Evolutionary conservation across 2,329 filamentous ascomycete genomes (phyloP).

Genomic region (Thermoascus crustaceus): DNA sequence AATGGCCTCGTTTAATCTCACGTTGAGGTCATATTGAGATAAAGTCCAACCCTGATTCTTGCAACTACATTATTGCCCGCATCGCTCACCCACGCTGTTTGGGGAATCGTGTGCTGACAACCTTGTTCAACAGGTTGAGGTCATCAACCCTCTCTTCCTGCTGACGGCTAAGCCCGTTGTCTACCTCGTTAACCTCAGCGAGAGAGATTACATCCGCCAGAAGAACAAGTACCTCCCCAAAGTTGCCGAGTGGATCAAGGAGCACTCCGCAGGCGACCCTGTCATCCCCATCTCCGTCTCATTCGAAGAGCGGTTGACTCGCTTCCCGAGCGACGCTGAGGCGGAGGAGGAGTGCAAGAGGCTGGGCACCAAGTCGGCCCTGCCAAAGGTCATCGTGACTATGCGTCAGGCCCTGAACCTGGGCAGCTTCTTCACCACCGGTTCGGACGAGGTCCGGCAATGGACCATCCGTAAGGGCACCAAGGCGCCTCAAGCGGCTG

Average conservation of each 20-base stretch:
- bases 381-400: slow-evolving; percentile 83
- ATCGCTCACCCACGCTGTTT: slow-evolving; percentile 11
- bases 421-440: slow-evolving; percentile 94
- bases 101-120: slow-evolving; percentile 10
- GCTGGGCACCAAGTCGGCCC: slow-evolving; percentile 73
- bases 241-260: slow-evolving; percentile 92
- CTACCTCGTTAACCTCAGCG: slow-evolving; percentile 92
- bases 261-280: slow-evolving; percentile 76
- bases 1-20: slow-evolving; percentile 66
- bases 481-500: slow-evolving; percentile 94
- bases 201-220: slow-evolving; percentile 94
- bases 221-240: slow-evolving; percentile 99
- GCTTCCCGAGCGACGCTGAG: slow-evolving; percentile 68
- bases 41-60: slow-evolving; percentile 63
- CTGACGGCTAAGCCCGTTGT: slow-evolving; percentile 95
- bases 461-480: slow-evolving; percentile 95
- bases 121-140: slow-evolving; percentile 63
- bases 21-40: slow-evolving; percentile 82
- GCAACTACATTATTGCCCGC: slow-evolving; percentile 9
- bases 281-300: slow-evolving; percentile 88
- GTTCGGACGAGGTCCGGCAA: slow-evolving; percentile 91
- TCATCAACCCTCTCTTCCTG: slow-evolving; percentile 93
- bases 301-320: slow-evolving; percentile 85
- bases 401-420: slow-evolving; percentile 92
- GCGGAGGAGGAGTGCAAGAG: slow-evolving; percentile 81